Evolutionary conservation across 768 basidiomycete genomes (phyloP).

Genomic region (Russula sp.): DNA sequence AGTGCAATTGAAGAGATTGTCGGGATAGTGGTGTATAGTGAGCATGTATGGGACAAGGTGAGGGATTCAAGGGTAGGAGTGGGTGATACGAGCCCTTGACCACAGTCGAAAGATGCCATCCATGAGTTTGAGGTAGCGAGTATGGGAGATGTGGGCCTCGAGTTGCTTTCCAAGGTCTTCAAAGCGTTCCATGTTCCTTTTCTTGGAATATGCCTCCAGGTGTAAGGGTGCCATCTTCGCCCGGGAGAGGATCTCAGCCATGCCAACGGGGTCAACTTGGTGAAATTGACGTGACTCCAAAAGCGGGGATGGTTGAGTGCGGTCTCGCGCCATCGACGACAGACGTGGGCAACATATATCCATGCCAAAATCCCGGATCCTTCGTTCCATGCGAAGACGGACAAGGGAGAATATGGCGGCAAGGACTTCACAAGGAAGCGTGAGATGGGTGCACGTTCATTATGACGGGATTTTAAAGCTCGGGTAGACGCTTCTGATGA

Average conservation of each 20-base stretch:
- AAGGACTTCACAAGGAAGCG: constrained; percentile 17
- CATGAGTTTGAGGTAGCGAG: constrained; percentile 4
- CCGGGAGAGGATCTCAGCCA: constrained; percentile 13
- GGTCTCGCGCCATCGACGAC: constrained; percentile 24
- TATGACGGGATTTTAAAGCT: constrained; percentile 10
- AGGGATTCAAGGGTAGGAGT: background rate
- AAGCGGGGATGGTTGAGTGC: constrained; percentile 19
- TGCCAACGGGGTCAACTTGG: background rate
- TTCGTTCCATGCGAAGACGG: background rate
- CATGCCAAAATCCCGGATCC: background rate
- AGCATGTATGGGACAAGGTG: background rate
- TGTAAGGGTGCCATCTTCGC: constrained; percentile 12
- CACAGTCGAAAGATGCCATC: background rate
- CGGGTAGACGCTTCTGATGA: constrained; percentile 8
- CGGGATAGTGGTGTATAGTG: background rate
- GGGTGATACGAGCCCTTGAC: constrained; percentile 8
- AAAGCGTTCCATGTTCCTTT: background rate
- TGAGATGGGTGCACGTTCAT: constrained; percentile 17
- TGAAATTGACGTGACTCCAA: constrained; percentile 19
- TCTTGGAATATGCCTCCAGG: background rate
- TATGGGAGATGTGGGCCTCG: constrained; percentile 11
- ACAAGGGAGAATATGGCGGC: constrained; percentile 15
- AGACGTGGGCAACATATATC: constrained; percentile 22
- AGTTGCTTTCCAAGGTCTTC: background rate
- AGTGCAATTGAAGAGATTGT: background rate